Base-by-base conservation (phyloP, 73 alveolate species). In the Effrenium voratum region DNA sequence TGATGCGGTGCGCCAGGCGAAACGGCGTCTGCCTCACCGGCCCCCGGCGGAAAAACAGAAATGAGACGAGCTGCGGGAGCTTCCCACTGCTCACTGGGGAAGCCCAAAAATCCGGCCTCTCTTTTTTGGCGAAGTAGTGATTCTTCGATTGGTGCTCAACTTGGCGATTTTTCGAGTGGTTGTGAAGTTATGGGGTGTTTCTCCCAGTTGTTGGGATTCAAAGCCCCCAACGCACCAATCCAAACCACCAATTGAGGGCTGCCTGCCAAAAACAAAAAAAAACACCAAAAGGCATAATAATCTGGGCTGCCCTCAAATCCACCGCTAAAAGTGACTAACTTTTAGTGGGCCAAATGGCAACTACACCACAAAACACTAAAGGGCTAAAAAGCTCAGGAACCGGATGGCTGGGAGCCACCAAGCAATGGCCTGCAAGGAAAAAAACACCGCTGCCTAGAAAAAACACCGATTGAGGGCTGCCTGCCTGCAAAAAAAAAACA, bases 1-100 rank as follows among this genome's bases (percentile, higher is more conserved):
- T 88, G 75, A 90, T 75, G 60, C 97, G 97, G 43, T 90, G 97
- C 13, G 68, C 60, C 82, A 90, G n/a, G 76, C 97, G 97, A 34
- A 90, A 90, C 8, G 97, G 97, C 97, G 68, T 90, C n/a, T n/a
- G n/a, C n/a, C n/a, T n/a, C n/a, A n/a, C n/a, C n/a, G n/a, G n/a
- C n/a, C 34, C 49, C 82, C 47, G 47, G 45, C 49, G n/a, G 45
- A 44, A 44, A 70, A 44, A 44, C 38, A 26, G 24, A 57, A 24
- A 26, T 24, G 32, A 28, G 0, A 1, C 28, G 0, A 3, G 32
- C 72, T 32, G 19, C 72, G 28, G 32, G 72, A 32, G 28, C 28
- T 5, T 57, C 72, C 19, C 72, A 13, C 30, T 57, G 66, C 28
- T 10, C 28, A 13, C 66, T 52, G 10, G 28, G 19, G 10, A 52